A percentile compares a stretch with the other conserved stretches of the same genome.
Evolutionary conservation across 1,284 basidiomycete species (phyloP).

Genomic region (Malassezia japonica): DNA sequence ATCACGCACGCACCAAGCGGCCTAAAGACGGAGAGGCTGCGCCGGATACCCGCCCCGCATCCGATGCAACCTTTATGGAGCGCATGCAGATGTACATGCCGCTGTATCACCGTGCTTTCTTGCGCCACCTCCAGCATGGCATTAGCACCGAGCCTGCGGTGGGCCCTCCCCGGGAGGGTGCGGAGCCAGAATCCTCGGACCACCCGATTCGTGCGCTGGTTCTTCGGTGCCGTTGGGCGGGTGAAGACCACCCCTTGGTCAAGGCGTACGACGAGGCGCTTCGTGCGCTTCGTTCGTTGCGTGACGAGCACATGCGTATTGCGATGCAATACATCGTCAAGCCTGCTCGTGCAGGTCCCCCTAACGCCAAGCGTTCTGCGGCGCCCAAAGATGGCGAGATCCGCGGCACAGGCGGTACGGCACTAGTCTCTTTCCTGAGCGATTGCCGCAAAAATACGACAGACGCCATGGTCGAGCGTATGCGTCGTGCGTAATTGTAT

Average conservation of each 20-base stretch:
- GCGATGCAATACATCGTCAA: conserved; percentile 63
- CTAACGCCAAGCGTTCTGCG: not conserved
- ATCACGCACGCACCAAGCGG: conserved; percentile 52
- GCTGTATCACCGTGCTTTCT: conserved; percentile 66
- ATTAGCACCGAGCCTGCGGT: not conserved
- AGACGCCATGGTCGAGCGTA: conserved; percentile 23
- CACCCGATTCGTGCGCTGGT: conserved; percentile 36
- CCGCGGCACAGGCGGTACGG: conserved; percentile 43
- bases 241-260: conserved; percentile 24
- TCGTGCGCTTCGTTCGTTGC: conserved; percentile 64
- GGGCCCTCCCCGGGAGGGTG: conserved; percentile 1
- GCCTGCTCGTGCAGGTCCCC: conserved; percentile 21
- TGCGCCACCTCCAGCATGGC: conserved; percentile 59
- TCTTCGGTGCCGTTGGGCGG: conserved; percentile 19
- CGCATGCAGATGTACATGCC: conserved; percentile 36
- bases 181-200: not conserved
- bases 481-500: too few relatives aligned
- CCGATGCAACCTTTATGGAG: conserved; percentile 42
- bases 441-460: conserved; percentile 38
- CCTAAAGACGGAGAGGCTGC: not conserved
- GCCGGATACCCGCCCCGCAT: conserved; percentile 20
- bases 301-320: conserved; percentile 78
- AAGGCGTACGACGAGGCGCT: conserved; percentile 63
- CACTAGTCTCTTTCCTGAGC: conserved; percentile 34
- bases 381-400: conserved; percentile 19